A percentile compares a stretch with the other conserved stretches of the same genome.
Evolutionary conservation across 495 filamentous ascomycete genomes (phyloP).

Genomic region (Aspergillus saccharolyticus): DNA sequence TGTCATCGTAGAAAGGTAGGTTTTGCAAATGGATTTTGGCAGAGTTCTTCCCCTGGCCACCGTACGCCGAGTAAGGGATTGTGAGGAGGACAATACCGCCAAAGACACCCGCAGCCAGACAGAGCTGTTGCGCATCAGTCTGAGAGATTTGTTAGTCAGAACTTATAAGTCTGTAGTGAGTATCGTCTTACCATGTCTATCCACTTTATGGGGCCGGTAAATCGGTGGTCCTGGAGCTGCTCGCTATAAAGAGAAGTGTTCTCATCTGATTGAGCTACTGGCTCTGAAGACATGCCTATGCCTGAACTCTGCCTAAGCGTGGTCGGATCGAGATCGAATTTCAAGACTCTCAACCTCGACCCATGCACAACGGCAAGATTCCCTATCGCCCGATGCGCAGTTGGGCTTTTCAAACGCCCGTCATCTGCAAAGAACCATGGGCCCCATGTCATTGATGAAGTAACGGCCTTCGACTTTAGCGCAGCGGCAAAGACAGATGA

Average conservation of each 20-base stretch:
- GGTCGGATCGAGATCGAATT: conserved; percentile 18
- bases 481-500: conserved; percentile 29
- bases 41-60: conserved; percentile 1
- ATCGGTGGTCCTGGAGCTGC: conserved; percentile 11
- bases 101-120: conserved; percentile 21
- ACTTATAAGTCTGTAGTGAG: neutral
- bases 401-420: neutral
- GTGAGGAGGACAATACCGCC: conserved; percentile 22
- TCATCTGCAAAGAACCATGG: conserved; percentile 29
- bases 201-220: conserved; percentile 38
- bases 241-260: conserved; percentile 12
- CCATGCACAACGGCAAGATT: conserved; percentile 30
- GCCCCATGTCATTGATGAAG: conserved; percentile 29
- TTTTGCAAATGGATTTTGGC: conserved; percentile 13
- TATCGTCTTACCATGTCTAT: conserved; percentile 26
- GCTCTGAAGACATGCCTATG: neutral
- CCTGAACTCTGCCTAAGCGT: conserved; percentile 7
- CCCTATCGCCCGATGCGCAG: conserved; percentile 7
- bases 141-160: conserved; percentile 14
- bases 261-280: conserved; percentile 11
- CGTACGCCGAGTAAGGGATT: conserved; percentile 17
- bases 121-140: conserved; percentile 14
- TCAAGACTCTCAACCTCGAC: conserved; percentile 27
- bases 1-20: conserved; percentile 18
- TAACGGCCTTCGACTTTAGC: conserved; percentile 20